Conservation (phyloP, 1,284 basidiomycete species). For the Vanrija sp. region DNA sequence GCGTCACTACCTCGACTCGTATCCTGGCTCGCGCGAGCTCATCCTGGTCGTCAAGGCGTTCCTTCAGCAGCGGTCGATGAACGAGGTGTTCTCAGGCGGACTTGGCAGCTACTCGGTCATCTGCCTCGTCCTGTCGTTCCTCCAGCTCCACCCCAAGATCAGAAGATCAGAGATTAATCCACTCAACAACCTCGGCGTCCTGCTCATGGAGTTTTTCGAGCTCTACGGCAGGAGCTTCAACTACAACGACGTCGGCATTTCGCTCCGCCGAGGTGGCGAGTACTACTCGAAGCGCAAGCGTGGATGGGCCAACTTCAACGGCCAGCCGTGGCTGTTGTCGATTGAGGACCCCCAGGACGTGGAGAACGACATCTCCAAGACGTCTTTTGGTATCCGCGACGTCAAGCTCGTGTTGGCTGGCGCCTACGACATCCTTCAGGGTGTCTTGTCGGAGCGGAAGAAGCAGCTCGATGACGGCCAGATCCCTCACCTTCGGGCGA, state of each 20-base stretch:
- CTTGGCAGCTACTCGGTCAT: slow-evolving; percentile 93
- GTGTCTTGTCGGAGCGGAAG: slow-evolving; percentile 41
- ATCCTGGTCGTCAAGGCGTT: slow-evolving; percentile 87
- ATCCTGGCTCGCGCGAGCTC: slow-evolving; percentile 72
- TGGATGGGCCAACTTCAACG: slow-evolving; percentile 67
- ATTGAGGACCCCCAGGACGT: slow-evolving; percentile 95
- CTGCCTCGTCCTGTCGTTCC: slow-evolving; percentile 84
- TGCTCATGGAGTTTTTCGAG: slow-evolving; percentile 95
- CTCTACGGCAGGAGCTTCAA: slow-evolving; percentile 91
- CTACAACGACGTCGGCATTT: slow-evolving; percentile 85
- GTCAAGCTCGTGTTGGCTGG: slow-evolving; percentile 81
- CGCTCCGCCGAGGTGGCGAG: slow-evolving; percentile 72
- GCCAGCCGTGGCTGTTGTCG: slow-evolving; percentile 63
- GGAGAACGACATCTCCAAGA: slow-evolving; percentile 87
- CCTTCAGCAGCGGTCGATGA: slow-evolving; percentile 84
- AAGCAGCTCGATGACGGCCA: slow-evolving; percentile 28
- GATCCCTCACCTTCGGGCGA: slow-evolving; percentile 48
- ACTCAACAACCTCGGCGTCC: slow-evolving; percentile 78
- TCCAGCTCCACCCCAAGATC: slow-evolving; percentile 96
- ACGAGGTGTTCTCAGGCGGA: slow-evolving; percentile 94
- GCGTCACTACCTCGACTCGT: slow-evolving; percentile 68
- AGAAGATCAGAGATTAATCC: slow-evolving; percentile 82
- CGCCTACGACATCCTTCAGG: slow-evolving; percentile 76
- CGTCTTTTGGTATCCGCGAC: slow-evolving; percentile 76
- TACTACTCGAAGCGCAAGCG: slow-evolving; percentile 76